These are phyloP conservation scores for Cytospora paraplurivora DNA, from an alignment of 2,329 filamentous ascomycete species.

Conservation along the genomic window DNA sequence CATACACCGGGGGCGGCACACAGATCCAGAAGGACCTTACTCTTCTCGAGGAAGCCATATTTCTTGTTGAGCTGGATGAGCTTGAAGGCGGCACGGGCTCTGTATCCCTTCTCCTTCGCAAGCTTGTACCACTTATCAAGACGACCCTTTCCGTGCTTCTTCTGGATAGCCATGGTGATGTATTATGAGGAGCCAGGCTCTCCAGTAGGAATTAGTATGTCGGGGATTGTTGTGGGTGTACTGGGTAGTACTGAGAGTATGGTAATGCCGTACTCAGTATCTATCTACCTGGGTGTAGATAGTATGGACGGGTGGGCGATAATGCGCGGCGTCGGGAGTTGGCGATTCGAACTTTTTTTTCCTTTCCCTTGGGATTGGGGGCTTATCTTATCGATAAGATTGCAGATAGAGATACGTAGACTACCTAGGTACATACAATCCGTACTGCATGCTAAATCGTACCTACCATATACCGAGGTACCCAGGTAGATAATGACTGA, in stretches of 20 bases:
- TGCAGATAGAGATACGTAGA: no score
- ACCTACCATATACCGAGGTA: neutral
- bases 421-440: no score
- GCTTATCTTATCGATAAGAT: neutral
- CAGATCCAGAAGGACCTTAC: constrained; percentile 93
- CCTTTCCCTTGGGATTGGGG: neutral
- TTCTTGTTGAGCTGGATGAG: constrained; percentile 98
- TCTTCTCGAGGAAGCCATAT: constrained; percentile 96
- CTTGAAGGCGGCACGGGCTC: constrained; percentile 96
- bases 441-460: neutral
- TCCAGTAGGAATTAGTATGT: neutral
- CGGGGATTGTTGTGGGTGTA: constrained; percentile 4
- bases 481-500: no score
- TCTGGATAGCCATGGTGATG: constrained; percentile 83
- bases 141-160: constrained; percentile 98
- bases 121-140: constrained; percentile 99
- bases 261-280: neutral
- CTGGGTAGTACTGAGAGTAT: constrained; percentile 1
- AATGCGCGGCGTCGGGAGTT: neutral
- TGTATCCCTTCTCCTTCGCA: constrained; percentile 97
- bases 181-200: neutral
- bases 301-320: neutral
- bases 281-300: constrained; percentile 4
- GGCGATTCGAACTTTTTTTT: neutral
- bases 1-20: constrained; percentile 91